Conservation (phyloP, 331 rosid species). For the Quercus phellos region DNA sequence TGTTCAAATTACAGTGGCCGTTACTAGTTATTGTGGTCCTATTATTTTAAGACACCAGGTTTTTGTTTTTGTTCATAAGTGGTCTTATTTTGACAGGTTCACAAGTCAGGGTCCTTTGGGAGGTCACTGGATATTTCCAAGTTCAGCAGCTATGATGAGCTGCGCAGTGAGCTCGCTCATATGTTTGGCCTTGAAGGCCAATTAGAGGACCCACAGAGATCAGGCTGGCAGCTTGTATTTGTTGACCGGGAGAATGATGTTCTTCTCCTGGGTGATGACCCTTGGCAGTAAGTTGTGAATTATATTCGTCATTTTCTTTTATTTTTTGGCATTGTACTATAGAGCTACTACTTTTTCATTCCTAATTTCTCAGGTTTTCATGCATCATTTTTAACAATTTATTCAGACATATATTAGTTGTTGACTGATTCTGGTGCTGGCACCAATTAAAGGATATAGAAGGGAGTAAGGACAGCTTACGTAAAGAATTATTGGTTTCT, state of each 20-base stretch:
- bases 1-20: neutral
- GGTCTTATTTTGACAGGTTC: constrained; percentile 39
- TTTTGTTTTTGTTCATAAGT: neutral
- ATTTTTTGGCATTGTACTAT: neutral
- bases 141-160: constrained; percentile 82
- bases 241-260: constrained; percentile 93
- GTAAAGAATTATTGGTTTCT: neutral
- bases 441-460: neutral
- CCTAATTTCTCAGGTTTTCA: too few relatives aligned
- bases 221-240: constrained; percentile 99
- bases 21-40: neutral
- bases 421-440: neutral
- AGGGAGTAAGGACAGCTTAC: neutral
- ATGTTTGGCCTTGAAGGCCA: constrained; percentile 87
- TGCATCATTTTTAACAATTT: too few relatives aligned
- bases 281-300: constrained; percentile 62
- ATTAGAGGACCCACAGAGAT: constrained; percentile 89
- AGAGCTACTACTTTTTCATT: neutral
- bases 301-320: neutral
- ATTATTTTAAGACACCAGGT: neutral
- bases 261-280: constrained; percentile 94
- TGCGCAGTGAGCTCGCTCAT: constrained; percentile 75
- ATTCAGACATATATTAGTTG: neutral
- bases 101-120: constrained; percentile 84
- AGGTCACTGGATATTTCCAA: constrained; percentile 81